Base-by-base conservation (phyloP, 495 filamentous ascomycete genomes). In the Penicillium nucicola region DNA sequence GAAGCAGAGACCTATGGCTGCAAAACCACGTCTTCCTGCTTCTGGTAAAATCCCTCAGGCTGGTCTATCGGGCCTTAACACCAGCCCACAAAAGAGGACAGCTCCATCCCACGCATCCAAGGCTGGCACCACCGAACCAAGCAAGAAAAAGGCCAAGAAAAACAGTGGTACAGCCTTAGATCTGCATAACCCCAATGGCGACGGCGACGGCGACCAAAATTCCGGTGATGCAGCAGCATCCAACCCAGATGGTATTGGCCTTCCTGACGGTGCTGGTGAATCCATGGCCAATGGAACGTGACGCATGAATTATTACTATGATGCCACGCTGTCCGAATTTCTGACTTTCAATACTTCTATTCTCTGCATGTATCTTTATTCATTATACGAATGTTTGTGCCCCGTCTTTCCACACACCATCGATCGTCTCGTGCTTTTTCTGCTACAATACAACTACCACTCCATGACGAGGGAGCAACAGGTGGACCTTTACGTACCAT, bases 41-140 rank as follows among this genome's bases (percentile, higher is more conserved):
- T 96, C 88, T 17, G 93, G 93, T 50, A 97, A 97, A 76, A 99
- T 99, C 45, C 68, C 66, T 7, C 57, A 64, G 30, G 45, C 69
- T 18, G 66, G 57, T 23, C 56, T 66, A 19, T 51, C 66, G 17
- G 67, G 60, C 8, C 52, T 55, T 19, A 66, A 56, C 17, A 81
- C 86, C 7, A 87, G 84, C 41, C 92, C 92, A 14, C 83, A 91
- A 48, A 99, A 99, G 69, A 79, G 93, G 19, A 89, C 90, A 17
- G 80, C 69, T 31, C 72, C 69, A 2, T 50, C 69, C 1, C 47
- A 52, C 14, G 55, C 52, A n/a, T 49, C 58, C 8, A 71, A 72
- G 34, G 0, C 55, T 18, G 60, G 56, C 1, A 30, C 38, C 6
- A 55, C 65, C 0, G 73, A 77, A 36, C 74, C 74, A 13, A 77